Conservation (phyloP, 2,329 filamentous ascomycete genomes). For the Mycocentrospora acerina region DNA sequence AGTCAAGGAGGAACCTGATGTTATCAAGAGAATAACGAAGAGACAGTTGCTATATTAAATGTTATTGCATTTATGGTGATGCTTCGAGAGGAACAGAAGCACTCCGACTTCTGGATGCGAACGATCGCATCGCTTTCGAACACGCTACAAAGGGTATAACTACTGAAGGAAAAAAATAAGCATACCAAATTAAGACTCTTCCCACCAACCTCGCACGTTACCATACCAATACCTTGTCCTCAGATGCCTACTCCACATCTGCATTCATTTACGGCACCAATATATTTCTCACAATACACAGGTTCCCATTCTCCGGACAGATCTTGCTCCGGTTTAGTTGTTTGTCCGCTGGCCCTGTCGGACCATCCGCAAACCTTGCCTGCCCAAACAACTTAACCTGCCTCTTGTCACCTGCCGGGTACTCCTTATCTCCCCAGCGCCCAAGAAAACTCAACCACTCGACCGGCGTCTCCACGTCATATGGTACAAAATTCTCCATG, state of each 20-base stretch:
- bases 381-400: conserved; percentile 49
- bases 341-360: conserved; percentile 64
- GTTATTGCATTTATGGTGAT: too few relatives aligned
- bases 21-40: too few relatives aligned
- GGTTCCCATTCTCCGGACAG: conserved; percentile 55
- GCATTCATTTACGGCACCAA: conserved; percentile 30
- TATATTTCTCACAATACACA: conserved; percentile 49
- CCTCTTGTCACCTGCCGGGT: conserved; percentile 53
- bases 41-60: too few relatives aligned
- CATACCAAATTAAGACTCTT: not conserved
- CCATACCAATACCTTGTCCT: not conserved
- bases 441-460: conserved; percentile 60
- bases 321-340: conserved; percentile 57
- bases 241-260: not conserved
- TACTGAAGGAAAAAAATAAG: too few relatives aligned
- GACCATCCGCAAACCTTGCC: conserved; percentile 57
- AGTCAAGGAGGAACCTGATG: too few relatives aligned
- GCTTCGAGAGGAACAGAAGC: too few relatives aligned
- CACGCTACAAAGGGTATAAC: too few relatives aligned
- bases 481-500: conserved; percentile 50
- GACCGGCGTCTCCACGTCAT: conserved; percentile 51
- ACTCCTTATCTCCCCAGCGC: conserved; percentile 63
- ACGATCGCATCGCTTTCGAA: too few relatives aligned
- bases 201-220: not conserved
- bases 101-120: too few relatives aligned